Conservation (phyloP, 1,284 basidiomycete genomes). For the Ceratobasidium sp. region DNA sequence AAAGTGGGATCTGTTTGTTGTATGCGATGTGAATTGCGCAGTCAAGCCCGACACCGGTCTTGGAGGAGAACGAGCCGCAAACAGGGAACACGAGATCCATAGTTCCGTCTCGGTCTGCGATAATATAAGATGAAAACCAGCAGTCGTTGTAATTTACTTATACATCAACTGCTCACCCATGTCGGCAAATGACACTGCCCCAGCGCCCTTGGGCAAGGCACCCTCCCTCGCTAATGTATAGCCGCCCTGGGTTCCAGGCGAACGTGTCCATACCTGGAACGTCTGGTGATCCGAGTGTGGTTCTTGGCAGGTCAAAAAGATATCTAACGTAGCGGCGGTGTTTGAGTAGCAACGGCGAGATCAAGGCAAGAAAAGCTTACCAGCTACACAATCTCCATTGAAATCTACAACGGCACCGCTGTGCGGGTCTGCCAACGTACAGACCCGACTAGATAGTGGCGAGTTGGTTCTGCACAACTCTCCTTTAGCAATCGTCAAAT, state of each 20-base stretch:
- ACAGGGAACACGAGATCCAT: conserved; percentile 94
- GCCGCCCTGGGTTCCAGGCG: conserved; percentile 66
- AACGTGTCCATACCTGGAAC: conserved; percentile 92
- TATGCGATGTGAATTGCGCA: conserved; percentile 93
- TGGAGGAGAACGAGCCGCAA: conserved; percentile 72
- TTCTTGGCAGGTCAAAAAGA: conserved; percentile 88
- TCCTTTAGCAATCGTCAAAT: neutral
- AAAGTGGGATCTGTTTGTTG: conserved; percentile 90
- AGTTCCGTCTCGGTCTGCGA: conserved; percentile 89
- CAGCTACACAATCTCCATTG: conserved; percentile 94
- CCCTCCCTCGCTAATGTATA: conserved; percentile 76
- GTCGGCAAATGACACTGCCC: conserved; percentile 88
- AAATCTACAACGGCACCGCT: conserved; percentile 96
- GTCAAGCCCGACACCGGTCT: conserved; percentile 70
- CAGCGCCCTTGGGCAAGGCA: conserved; percentile 76
- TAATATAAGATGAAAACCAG: neutral
- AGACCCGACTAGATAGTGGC: conserved; percentile 64
- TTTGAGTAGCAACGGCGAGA: conserved; percentile 28
- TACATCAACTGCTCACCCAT: conserved; percentile 64
- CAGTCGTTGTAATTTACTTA: neutral
- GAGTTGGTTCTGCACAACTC: conserved; percentile 58
- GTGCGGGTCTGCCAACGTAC: conserved; percentile 84
- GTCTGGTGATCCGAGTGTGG: conserved; percentile 57
- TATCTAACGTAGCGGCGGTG: conserved; percentile 57
- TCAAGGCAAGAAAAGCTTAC: conserved; percentile 51